These are phyloP conservation scores for Calocybe gambosa DNA, from an alignment of 1,284 basidiomycete genomes.

Conservation along the genomic window DNA sequence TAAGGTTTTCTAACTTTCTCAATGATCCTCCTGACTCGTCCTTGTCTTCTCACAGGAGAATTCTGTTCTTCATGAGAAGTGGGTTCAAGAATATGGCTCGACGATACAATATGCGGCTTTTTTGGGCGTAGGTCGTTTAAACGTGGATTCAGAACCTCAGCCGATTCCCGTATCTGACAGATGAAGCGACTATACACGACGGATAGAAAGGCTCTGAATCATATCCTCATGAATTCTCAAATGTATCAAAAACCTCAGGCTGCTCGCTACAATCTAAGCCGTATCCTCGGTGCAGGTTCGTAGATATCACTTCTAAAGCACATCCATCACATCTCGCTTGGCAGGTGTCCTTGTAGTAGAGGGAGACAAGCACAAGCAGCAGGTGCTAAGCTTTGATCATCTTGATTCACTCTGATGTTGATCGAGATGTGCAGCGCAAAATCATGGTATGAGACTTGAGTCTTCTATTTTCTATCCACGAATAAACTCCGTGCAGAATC, in stretches of 20 bases:
- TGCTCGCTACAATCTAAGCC: slow-evolving; percentile 30
- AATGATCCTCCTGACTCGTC: too few species aligned
- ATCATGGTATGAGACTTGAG: slow-evolving; percentile 29
- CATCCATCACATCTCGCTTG: neutral
- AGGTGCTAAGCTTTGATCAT: slow-evolving; percentile 26
- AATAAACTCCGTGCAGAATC: slow-evolving; percentile 34
- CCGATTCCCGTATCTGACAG: slow-evolving; percentile 21
- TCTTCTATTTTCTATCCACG: neutral
- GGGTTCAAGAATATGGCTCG: slow-evolving; percentile 48
- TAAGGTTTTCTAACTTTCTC: slow-evolving; percentile 13
- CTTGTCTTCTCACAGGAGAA: slow-evolving; percentile 24
- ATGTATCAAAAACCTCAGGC: slow-evolving; percentile 41
- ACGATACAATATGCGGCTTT: slow-evolving; percentile 41
- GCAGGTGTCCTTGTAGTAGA: slow-evolving; percentile 39
- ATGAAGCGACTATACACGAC: slow-evolving; percentile 35
- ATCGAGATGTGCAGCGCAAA: slow-evolving; percentile 26
- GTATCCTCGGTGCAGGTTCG: slow-evolving; percentile 40
- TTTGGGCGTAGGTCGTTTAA: slow-evolving; percentile 31
- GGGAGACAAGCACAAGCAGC: slow-evolving; percentile 41
- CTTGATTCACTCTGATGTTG: neutral
- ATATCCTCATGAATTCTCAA: slow-evolving; percentile 41
- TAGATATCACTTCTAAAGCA: neutral
- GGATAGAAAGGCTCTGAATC: slow-evolving; percentile 44
- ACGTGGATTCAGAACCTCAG: too few species aligned
- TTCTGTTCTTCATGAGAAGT: slow-evolving; percentile 40